Evolutionary conservation across 176 grass and related monocot species (phyloP), one percentile per base, ranked within the genome.

Genomic region (Paspalum notatum): DNA sequence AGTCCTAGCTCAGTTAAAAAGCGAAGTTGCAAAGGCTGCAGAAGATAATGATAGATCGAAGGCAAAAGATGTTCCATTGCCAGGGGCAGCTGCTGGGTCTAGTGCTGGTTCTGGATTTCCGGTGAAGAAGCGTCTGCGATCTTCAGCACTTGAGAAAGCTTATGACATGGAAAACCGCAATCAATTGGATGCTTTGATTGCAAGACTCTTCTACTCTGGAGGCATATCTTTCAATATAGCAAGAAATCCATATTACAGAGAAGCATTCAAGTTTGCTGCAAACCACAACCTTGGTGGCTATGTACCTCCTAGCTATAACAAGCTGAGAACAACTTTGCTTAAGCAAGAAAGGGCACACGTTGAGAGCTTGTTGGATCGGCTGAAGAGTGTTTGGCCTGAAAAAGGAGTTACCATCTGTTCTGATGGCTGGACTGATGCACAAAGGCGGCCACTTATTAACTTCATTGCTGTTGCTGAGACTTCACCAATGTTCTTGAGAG

Each of bases 361-460:
- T 71, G 13, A 71, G 2, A 71, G 9, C 9, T 56, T 42, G 8
- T 2, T 75, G 12, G n/a, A 75, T 0, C 2, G 9, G 9, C 15
- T 42, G 14, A 47, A 38, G n/a, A 15, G 37, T 56, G 12, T 15
- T 16, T 74, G 48, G 48, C 0, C 14, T n/a, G 2, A 53, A 40
- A 73, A 73, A 17, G 50, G 27, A 5, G 70, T 55, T 0, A 73
- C 49, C 25, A 73, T 73, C 11, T 73, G 27, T 55, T 53, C 48
- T 7, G 50, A 73, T 73, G 15, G 50, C 7, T 73, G 49, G 49
- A 18, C 13, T 8, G 26, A 73, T 73, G 7, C 27, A 4, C 9
- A 73, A n/a, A 65, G 32, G 4, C 16, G 62, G 16, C 62, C 62
- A 65, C 32, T 65, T 37, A 71, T 71, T 8, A 71, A 71, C 68